These are phyloP conservation scores for Piromyces finnis DNA, from an alignment of 192 early-diverging fungal species.

Conservation along the genomic window DNA sequence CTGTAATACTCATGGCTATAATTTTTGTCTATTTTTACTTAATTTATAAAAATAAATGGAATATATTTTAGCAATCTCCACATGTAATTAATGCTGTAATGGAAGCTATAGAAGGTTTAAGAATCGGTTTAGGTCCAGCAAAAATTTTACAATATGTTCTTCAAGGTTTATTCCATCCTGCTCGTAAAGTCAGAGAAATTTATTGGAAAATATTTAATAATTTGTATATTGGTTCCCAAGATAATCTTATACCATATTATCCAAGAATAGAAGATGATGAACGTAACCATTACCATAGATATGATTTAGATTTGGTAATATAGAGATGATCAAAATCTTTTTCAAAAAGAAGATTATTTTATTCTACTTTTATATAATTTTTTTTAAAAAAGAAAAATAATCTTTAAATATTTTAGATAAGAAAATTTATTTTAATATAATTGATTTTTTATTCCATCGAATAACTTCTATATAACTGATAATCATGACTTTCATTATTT, in stretches of 20 bases:
- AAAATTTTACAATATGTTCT: constrained; percentile 71
- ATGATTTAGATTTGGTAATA: constrained; percentile 11
- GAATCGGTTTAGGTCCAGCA: constrained; percentile 74
- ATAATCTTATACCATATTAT: constrained; percentile 78
- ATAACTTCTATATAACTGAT: too few species aligned
- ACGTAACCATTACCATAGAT: constrained; percentile 55
- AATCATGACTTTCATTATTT: too few species aligned
- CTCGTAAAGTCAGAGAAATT: constrained; percentile 80
- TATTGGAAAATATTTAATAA: constrained; percentile 99
- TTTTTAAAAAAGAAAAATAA: too few species aligned
- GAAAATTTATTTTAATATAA: too few species aligned
- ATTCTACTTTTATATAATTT: too few species aligned
- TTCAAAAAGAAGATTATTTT: too few species aligned
- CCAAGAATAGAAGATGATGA: constrained; percentile 73
- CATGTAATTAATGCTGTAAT: constrained; percentile 97
- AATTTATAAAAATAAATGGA: too few species aligned
- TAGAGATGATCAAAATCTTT: too few species aligned
- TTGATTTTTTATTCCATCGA: too few species aligned
- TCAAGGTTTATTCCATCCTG: constrained; percentile 95
- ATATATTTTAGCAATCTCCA: constrained; percentile 20
- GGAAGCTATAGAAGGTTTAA: constrained; percentile 86
- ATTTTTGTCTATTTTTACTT: too few species aligned
- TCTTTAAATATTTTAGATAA: too few species aligned
- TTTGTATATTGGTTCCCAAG: constrained; percentile 78
- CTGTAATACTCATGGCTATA: too few species aligned